phyloP scores from a whole-genome alignment of 768 basidiomycete genomes.

The Rhizopogon rudus region DNA sequence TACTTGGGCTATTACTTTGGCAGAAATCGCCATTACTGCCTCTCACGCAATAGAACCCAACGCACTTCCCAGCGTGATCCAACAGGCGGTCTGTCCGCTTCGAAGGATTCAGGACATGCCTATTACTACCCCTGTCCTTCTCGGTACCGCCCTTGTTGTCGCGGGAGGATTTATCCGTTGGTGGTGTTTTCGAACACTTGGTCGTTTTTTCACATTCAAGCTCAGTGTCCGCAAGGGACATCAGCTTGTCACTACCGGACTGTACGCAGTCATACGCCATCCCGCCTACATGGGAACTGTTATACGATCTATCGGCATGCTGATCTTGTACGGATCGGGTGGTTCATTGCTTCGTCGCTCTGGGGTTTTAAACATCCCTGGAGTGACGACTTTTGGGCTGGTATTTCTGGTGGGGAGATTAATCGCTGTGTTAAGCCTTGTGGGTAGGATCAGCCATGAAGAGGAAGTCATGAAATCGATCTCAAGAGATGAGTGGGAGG shows the following conservation, averaged over 20 bases:
- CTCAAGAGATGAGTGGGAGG: constrained; percentile 30
- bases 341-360: constrained; percentile 1
- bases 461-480: constrained; percentile 22
- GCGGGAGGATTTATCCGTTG: constrained; percentile 18
- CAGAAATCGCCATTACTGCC: background rate
- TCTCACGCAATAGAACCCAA: background rate
- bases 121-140: background rate
- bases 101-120: background rate
- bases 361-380: background rate
- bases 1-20: background rate
- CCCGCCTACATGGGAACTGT: constrained; percentile 36
- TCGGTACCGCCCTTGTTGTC: constrained; percentile 5
- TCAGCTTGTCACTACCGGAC: constrained; percentile 35
- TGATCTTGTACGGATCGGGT: background rate
- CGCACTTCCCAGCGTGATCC: background rate
- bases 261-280: constrained; percentile 39
- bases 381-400: background rate
- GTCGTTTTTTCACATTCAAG: constrained; percentile 38
- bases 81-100: background rate
- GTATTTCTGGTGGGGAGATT: background rate
- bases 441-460: constrained; percentile 13
- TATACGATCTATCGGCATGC: constrained; percentile 4
- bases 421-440: background rate
- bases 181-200: constrained; percentile 29
- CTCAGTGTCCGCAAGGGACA: constrained; percentile 36